Evolutionary conservation across 257 asterid species (phyloP).

Genomic region (Leptodermis oblonga): DNA sequence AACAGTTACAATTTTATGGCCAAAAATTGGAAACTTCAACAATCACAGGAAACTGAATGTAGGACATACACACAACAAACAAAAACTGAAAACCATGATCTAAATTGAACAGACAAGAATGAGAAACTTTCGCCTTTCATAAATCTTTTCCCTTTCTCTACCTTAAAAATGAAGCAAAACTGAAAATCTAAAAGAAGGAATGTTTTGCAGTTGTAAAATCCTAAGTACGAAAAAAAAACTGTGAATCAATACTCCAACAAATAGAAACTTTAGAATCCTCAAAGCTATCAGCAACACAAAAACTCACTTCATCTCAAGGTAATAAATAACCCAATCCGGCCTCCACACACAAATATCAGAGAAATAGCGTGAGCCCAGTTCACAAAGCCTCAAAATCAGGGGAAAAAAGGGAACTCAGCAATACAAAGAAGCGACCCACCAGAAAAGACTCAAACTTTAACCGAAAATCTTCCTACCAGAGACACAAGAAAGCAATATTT

Average conservation of each 20-base stretch:
- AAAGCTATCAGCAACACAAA: background rate
- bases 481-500: background rate
- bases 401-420: too few species aligned
- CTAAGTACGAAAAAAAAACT: background rate
- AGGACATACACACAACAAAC: background rate
- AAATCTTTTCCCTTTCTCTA: background rate
- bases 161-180: background rate
- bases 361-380: slow-evolving; percentile 1
- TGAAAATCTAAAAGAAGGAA: background rate
- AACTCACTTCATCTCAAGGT: background rate
- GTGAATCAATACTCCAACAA: background rate
- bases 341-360: background rate
- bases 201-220: background rate
- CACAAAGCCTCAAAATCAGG: background rate
- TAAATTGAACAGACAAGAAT: background rate
- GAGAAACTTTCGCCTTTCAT: background rate
- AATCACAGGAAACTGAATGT: background rate
- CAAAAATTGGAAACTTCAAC: background rate
- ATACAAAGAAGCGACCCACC: background rate
- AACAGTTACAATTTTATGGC: too few species aligned
- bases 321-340: background rate
- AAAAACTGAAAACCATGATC: background rate
- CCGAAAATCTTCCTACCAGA: background rate
- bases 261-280: background rate
- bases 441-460: background rate